phyloP scores from a whole-genome alignment of 805 yeast genomes.

The Soucietia sequanensis region DNA sequence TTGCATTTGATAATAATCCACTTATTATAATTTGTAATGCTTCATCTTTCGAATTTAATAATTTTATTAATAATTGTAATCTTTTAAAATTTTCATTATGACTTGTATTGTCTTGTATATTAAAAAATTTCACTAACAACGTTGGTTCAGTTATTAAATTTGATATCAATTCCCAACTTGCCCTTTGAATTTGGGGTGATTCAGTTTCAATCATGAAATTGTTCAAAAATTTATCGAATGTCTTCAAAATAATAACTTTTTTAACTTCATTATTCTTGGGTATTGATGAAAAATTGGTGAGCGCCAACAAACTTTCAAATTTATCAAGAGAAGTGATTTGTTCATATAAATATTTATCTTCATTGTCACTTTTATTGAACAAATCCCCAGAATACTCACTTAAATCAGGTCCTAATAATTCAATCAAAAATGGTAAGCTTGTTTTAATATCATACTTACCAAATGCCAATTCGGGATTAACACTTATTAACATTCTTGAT shows the following conservation, averaged over 20 bases:
- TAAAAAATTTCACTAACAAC: slow-evolving; percentile 57
- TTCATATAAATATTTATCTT: slow-evolving; percentile 23
- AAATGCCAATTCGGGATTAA: slow-evolving; percentile 43
- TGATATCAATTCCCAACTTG: slow-evolving; percentile 62
- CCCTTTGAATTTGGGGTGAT: slow-evolving; percentile 47
- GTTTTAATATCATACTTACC: slow-evolving; percentile 39
- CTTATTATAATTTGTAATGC: slow-evolving; percentile 30
- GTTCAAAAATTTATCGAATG: slow-evolving; percentile 45
- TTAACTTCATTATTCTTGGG: slow-evolving; percentile 39
- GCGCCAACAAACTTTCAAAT: slow-evolving; percentile 58
- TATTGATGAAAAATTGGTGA: slow-evolving; percentile 63
- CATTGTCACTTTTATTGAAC: neutral
- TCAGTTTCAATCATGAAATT: slow-evolving; percentile 41
- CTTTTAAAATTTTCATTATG: slow-evolving; percentile 24
- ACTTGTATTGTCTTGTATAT: slow-evolving; percentile 34
- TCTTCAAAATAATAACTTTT: slow-evolving; percentile 42
- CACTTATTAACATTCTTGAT: slow-evolving; percentile 45
- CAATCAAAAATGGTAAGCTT: slow-evolving; percentile 48
- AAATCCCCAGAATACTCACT: slow-evolving; percentile 15
- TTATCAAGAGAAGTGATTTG: slow-evolving; percentile 39
- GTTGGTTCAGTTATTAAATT: slow-evolving; percentile 49
- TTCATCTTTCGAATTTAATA: slow-evolving; percentile 33
- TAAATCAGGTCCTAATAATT: slow-evolving; percentile 38
- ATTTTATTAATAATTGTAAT: slow-evolving; percentile 27
- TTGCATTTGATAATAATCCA: slow-evolving; percentile 41